Evolutionary conservation across 768 basidiomycete genomes (phyloP).

Genomic region (Podaxis rugospora): DNA sequence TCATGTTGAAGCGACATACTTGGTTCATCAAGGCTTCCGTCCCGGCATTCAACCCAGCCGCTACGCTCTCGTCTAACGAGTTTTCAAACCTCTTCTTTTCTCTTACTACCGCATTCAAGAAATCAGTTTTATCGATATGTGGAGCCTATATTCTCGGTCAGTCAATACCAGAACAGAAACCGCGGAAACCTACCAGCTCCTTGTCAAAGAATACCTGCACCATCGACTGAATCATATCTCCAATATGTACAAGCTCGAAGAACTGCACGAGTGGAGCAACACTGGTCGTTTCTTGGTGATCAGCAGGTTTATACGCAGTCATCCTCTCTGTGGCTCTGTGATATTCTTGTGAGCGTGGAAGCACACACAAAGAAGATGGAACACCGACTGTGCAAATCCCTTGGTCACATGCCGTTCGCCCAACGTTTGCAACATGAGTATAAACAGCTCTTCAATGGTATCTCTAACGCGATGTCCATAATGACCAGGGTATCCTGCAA

Average conservation of each 20-base stretch:
- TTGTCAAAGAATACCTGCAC: slow-evolving; percentile 98
- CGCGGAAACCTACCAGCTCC: slow-evolving; percentile 62
- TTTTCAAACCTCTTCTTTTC: slow-evolving; percentile 98
- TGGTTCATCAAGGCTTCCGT: slow-evolving; percentile 96
- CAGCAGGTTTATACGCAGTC: slow-evolving; percentile 84
- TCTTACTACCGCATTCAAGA: slow-evolving; percentile 86
- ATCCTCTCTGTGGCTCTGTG: slow-evolving; percentile 84
- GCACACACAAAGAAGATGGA: slow-evolving; percentile 16
- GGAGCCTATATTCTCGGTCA: slow-evolving; percentile 44
- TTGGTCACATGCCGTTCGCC: slow-evolving; percentile 74
- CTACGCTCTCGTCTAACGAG: slow-evolving; percentile 88
- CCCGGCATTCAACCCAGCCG: slow-evolving; percentile 89
- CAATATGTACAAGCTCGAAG: slow-evolving; percentile 95
- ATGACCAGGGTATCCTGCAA: slow-evolving; percentile 79
- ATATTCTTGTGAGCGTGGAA: slow-evolving; percentile 3
- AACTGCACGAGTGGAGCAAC: slow-evolving; percentile 95
- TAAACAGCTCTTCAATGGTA: slow-evolving; percentile 92
- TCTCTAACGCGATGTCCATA: slow-evolving; percentile 87
- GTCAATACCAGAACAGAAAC: not conserved
- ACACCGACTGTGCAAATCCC: slow-evolving; percentile 73
- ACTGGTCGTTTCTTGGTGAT: slow-evolving; percentile 73
- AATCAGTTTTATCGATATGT: slow-evolving; percentile 91
- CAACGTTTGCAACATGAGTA: slow-evolving; percentile 74
- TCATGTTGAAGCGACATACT: slow-evolving; percentile 33
- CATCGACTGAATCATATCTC: slow-evolving; percentile 97